These are phyloP conservation scores for Sporothrix brunneoviolacea DNA, from an alignment of 2,329 filamentous ascomycete genomes.

Conservation along the genomic window DNA sequence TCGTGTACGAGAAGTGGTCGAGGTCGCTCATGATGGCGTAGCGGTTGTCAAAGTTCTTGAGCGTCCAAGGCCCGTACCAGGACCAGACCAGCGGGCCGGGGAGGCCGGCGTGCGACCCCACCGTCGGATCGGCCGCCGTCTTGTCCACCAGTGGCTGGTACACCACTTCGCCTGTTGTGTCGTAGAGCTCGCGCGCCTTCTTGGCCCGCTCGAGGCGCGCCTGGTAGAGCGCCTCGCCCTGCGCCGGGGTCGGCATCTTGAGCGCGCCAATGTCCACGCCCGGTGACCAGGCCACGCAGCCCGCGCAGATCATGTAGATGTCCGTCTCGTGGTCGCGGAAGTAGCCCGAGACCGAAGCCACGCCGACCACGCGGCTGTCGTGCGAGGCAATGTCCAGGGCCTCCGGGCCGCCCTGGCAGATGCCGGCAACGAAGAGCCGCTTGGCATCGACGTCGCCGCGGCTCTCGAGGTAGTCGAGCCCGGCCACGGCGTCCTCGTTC, in stretches of 20 bases:
- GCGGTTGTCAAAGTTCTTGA: constrained; percentile 10
- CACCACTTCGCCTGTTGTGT: constrained; percentile 7
- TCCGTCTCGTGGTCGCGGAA: constrained; percentile 9
- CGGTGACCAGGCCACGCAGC: constrained; percentile 9
- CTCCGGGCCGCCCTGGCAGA: constrained; percentile 10
- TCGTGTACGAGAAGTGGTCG: constrained; percentile 9
- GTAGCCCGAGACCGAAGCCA: constrained; percentile 8
- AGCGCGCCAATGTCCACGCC: constrained; percentile 4
- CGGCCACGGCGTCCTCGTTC: constrained; percentile 6
- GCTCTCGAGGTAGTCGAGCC: neutral
- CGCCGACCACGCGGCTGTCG: constrained; percentile 4
- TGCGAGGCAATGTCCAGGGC: constrained; percentile 6
- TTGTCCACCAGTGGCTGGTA: constrained; percentile 10
- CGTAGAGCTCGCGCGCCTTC: neutral
- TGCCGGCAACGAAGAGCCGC: constrained; percentile 6
- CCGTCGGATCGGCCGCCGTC: constrained; percentile 4
- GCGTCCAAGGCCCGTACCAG: constrained; percentile 12
- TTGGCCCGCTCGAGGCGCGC: constrained; percentile 2
- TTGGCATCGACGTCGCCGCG: constrained; percentile 3
- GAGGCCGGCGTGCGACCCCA: constrained; percentile 6
- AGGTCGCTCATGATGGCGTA: constrained; percentile 11
- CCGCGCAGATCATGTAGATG: constrained; percentile 10
- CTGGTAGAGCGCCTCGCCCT: constrained; percentile 7
- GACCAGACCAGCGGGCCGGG: constrained; percentile 11
- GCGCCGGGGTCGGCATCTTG: constrained; percentile 6